Evolutionary conservation across 2,329 filamentous ascomycete genomes (phyloP), one percentile per base, ranked within the genome.

Genomic region (Aureobasidium sp.): DNA sequence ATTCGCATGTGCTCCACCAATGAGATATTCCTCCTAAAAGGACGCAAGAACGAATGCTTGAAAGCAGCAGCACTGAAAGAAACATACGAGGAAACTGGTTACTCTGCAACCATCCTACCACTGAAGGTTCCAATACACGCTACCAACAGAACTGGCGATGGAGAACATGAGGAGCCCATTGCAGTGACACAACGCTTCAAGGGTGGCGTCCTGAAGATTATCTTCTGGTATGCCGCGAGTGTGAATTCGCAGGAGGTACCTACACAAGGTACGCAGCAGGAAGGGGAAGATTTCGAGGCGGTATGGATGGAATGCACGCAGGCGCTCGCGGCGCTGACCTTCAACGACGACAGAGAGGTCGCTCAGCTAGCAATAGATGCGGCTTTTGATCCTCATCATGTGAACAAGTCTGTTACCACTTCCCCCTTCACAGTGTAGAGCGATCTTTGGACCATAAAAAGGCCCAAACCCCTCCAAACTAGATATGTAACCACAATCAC

Each of bases 61-160:
- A 36, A 64, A 47, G 37, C 53, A 34, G 57, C 64, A 32, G 64
- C 64, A 37, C 16, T 64, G 2, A 55, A 62, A 7, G 64, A 66
- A 37, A 65, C 57, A 21, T 57, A n/a, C 11, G 64, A 66, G 47
- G 63, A 66, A 42, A 65, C 63, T 6, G 65, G 63, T 29, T 63
- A 57, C 39, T 14, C 13, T 25, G 55, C 42, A 29, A 48, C 37
- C 14, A 48, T 49, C 30, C 30, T 59, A 9, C 54, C 54, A 37
- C 25, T 58, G 5, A 45, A 36, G 2, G 3, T 37, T 37, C 29
- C 32, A 11, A 58, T 42, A 32, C 41, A 11, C 16, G 42, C 42
- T 16, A 58, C 54, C 21, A 37, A 45, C 5, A 47, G 42, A 9
- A 11, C 30, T 21, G 45, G 16, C 32, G 27, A 34, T 16, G 29